Base-by-base conservation (phyloP, 176 grass and related monocot species). In the Avena insularis region DNA sequence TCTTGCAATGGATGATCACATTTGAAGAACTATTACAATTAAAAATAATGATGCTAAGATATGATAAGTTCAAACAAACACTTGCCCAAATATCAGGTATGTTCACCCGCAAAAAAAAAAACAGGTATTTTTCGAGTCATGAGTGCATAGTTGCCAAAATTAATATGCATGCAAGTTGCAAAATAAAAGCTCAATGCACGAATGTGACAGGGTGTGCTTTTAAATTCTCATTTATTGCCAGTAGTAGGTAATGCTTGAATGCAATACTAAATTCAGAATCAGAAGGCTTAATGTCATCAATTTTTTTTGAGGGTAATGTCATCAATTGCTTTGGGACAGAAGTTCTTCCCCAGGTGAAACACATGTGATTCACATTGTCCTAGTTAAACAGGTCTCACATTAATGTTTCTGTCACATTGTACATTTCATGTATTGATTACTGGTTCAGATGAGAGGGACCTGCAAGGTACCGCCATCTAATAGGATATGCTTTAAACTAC, bases 281-380 rank as follows among this genome's bases (percentile, higher is more conserved):
- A 67, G 64, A 67, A 16, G 46, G 23, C 48, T 48, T 71, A 66
- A 79, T 79, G 74, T 21, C 80, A 79, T 79, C 82, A 83, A 90
- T 58, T 8, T 8, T 43, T 43, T 43, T 43, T 43, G 5, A 43
- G 40, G 40, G 40, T 63, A 66, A 79, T 79, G 74, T 21, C 80
- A 79, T 84, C 82, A 83, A 90, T 66, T 87, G 48, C 49, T 79
- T 35, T 75, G 80, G 6, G 23, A 45, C 56, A 66, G 56, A 87
- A 45, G 36, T 81, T 63, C 36, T 47, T 79, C 48, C 66, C 66
- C 51, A 82, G 43, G 57, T 75, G n/a, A 70, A 86, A 60, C 81
- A 71, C 79, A 73, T 72, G 84, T 87, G 89, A 64, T 86, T 62
- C 84, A 90, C 84, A 78, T 79, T 86, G 57, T 53, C 63, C 23